phyloP scores from a whole-genome alignment of 345 rosid genomes.

The Syzygium aqueum region DNA sequence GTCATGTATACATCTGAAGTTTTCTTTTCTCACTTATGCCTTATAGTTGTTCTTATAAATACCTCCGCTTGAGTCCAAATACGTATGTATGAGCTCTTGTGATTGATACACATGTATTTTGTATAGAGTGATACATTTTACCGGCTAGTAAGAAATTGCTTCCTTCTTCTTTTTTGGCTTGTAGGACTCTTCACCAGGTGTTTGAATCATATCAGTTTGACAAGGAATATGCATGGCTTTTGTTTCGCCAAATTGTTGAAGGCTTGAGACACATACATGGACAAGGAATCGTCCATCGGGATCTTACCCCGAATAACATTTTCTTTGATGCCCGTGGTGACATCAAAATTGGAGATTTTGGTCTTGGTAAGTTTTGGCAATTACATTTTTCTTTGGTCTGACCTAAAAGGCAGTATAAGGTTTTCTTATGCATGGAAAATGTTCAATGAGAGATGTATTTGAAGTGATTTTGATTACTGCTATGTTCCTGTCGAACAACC shows the following conservation, averaged over 20 bases:
- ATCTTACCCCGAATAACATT: slow-evolving; percentile 87
- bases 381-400: not conserved
- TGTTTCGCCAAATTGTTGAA: slow-evolving; percentile 88
- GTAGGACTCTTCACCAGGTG: slow-evolving; percentile 82
- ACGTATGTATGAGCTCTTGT: not conserved
- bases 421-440: not conserved
- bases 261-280: slow-evolving; percentile 94
- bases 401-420: not conserved
- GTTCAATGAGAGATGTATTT: not conserved
- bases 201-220: slow-evolving; percentile 89
- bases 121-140: not conserved
- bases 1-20: not conserved
- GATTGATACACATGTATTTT: not conserved
- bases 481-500: not conserved
- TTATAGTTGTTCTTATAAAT: not conserved
- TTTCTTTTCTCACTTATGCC: not conserved
- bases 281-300: slow-evolving; percentile 97
- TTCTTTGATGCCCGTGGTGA: slow-evolving; percentile 95
- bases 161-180: slow-evolving; percentile 3
- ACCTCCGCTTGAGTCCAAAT: not conserved
- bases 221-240: slow-evolving; percentile 80
- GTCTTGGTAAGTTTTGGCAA: slow-evolving; percentile 55
- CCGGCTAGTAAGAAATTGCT: slow-evolving; percentile 2
- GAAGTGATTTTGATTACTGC: not conserved
- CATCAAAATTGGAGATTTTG: slow-evolving; percentile 94